Evolutionary conservation across 139 green algal genomes (phyloP).

Genomic region (Coelastrella sp.): DNA sequence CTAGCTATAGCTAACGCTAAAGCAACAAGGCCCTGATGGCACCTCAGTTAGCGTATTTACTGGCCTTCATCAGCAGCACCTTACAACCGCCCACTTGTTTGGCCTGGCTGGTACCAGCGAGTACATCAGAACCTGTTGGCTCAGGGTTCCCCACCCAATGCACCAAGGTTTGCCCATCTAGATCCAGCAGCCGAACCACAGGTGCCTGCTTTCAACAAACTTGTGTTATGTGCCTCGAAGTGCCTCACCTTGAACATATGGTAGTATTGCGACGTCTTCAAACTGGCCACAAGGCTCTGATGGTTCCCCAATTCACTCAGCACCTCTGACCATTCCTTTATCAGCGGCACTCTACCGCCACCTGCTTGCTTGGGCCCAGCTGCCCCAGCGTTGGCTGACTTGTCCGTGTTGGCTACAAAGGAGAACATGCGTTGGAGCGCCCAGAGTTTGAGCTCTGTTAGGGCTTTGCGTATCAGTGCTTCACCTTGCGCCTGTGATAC

Average conservation of each 20-base stretch:
- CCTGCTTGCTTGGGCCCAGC: neutral
- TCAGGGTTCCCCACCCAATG: too few relatives aligned
- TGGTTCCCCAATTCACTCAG: slow-evolving; percentile 86
- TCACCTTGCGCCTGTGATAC: slow-evolving; percentile 77
- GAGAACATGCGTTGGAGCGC: slow-evolving; percentile 78
- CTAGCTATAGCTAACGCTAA: too few relatives aligned
- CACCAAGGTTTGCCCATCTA: too few relatives aligned
- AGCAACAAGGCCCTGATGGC: too few relatives aligned
- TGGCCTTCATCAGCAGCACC: too few relatives aligned
- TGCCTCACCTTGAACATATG: slow-evolving; percentile 70
- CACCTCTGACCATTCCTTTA: slow-evolving; percentile 89
- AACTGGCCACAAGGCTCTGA: slow-evolving; percentile 79
- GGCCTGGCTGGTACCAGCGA: too few relatives aligned
- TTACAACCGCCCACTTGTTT: too few relatives aligned
- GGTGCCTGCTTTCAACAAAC: too few relatives aligned
- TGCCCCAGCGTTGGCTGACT: neutral
- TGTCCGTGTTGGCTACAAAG: slow-evolving; percentile 51
- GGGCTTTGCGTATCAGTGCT: slow-evolving; percentile 80
- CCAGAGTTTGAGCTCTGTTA: slow-evolving; percentile 88
- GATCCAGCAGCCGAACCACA: too few relatives aligned
- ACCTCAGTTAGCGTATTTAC: too few relatives aligned
- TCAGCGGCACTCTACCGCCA: slow-evolving; percentile 62
- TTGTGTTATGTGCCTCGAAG: too few relatives aligned
- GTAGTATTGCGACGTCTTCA: slow-evolving; percentile 80
- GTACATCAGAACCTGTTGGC: too few relatives aligned